These are phyloP conservation scores for Mycena epipterygia DNA, from an alignment of 768 basidiomycete species.

Conservation along the genomic window DNA sequence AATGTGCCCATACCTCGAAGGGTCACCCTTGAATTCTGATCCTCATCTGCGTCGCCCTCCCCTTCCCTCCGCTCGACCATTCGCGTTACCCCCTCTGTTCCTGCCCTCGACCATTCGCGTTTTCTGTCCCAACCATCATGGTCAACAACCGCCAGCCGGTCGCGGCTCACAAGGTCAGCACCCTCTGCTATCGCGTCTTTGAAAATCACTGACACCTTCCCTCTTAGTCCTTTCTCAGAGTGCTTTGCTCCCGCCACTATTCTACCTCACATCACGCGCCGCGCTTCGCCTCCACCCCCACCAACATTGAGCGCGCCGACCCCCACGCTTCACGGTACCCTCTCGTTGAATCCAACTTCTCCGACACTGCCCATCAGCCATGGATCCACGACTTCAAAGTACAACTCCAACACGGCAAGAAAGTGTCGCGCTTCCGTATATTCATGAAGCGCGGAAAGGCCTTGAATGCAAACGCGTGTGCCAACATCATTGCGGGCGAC, in stretches of 20 bases:
- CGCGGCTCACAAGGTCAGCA: not conserved
- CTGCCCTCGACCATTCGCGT: no score
- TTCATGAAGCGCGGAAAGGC: constrained; percentile 13
- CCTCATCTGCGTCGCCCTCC: not conserved
- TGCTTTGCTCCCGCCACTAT: not conserved
- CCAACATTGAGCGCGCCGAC: not conserved
- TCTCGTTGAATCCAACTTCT: constrained; percentile 4
- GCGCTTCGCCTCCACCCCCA: constrained; percentile 9
- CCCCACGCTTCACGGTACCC: constrained; percentile 13
- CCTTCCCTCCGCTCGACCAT: not conserved
- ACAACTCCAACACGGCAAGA: not conserved
- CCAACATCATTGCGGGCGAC: not conserved
- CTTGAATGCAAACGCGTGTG: not conserved
- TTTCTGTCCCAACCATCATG: not conserved
- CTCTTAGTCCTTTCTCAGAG: not conserved
- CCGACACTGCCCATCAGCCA: constrained; percentile 3
- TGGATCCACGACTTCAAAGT: constrained; percentile 6
- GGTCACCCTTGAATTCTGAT: no score
- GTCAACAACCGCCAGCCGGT: constrained; percentile 8
- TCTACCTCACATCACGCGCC: not conserved
- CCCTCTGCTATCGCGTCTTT: constrained; percentile 1
- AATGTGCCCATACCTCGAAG: not conserved
- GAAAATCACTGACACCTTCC: not conserved
- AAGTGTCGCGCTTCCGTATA: not conserved
- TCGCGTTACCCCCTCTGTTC: not conserved